Conservation (phyloP, 371 early-diverging fungal species). For the Rozella allomycis region DNA sequence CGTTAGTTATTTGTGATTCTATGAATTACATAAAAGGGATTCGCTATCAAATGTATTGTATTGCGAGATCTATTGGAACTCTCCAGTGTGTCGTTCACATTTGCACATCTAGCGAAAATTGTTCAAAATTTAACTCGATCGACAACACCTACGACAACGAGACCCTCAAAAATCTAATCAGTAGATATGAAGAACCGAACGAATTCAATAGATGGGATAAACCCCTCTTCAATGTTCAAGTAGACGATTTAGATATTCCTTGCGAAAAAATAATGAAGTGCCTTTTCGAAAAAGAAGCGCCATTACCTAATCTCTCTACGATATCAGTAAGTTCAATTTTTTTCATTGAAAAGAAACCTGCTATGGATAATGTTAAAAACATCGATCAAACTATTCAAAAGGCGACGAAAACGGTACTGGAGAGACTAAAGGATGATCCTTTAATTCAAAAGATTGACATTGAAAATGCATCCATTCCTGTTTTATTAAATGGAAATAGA, state of each 20-base stretch:
- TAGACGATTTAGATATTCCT: slow-evolving; percentile 15
- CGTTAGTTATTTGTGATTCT: slow-evolving; percentile 70
- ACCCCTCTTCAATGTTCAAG: slow-evolving; percentile 65
- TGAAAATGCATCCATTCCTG: too few species aligned
- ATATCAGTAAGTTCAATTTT: slow-evolving; percentile 27
- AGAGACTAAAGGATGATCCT: slow-evolving; percentile 47
- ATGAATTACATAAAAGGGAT: slow-evolving; percentile 94
- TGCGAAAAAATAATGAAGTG: slow-evolving; percentile 42
- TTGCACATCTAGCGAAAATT: slow-evolving; percentile 32
- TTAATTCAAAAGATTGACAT: too few species aligned
- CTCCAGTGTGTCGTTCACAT: slow-evolving; percentile 54
- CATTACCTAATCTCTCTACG: slow-evolving; percentile 61
- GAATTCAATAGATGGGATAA: slow-evolving; percentile 76
- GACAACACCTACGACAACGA: slow-evolving; percentile 23
- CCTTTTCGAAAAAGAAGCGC: slow-evolving; percentile 43
- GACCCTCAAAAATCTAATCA: slow-evolving; percentile 52
- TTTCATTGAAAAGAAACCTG: slow-evolving; percentile 37
- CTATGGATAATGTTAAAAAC: slow-evolving; percentile 62
- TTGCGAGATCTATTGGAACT: slow-evolving; percentile 63
- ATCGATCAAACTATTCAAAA: slow-evolving; percentile 58
- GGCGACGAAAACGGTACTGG: slow-evolving; percentile 49
- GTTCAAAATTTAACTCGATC: slow-evolving; percentile 37
- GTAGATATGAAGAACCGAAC: slow-evolving; percentile 86
- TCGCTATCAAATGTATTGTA: slow-evolving; percentile 84
- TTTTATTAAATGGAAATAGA: too few species aligned